phyloP scores from a whole-genome alignment of 192 early-diverging fungal species.

The Gaertneriomyces sp. region DNA sequence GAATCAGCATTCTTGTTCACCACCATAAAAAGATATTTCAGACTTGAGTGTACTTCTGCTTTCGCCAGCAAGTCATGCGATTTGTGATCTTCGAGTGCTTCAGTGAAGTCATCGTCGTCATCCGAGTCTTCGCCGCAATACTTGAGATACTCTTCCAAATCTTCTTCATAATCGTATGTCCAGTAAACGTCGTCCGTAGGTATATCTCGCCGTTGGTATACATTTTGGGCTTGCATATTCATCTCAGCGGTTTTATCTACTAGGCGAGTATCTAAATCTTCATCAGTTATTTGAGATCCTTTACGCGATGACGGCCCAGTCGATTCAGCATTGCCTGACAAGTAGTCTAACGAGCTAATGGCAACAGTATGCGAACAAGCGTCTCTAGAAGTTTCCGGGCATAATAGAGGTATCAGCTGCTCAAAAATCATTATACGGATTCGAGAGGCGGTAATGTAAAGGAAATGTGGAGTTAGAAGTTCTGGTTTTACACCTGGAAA shows the following conservation, averaged over 20 bases:
- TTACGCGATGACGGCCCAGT: constrained; percentile 14
- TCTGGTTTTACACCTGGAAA: not conserved
- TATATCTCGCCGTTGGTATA: constrained; percentile 20
- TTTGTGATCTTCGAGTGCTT: not conserved
- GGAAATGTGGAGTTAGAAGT: constrained; percentile 4
- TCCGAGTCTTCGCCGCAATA: not conserved
- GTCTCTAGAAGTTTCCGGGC: constrained; percentile 20
- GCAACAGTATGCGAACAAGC: too few relatives aligned
- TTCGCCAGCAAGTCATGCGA: not conserved
- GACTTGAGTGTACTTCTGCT: not conserved
- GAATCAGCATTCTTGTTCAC: constrained; percentile 68
- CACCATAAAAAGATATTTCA: constrained; percentile 67
- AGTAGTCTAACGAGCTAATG: constrained; percentile 31
- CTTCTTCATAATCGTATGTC: constrained; percentile 62
- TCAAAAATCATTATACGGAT: constrained; percentile 74
- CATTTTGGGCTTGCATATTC: not conserved
- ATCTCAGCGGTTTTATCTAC: not conserved
- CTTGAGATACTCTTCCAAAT: constrained; percentile 48
- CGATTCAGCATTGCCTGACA: constrained; percentile 27
- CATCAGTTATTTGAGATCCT: not conserved
- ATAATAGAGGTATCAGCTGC: constrained; percentile 62
- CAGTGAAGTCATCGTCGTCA: not conserved
- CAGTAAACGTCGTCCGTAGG: constrained; percentile 65
- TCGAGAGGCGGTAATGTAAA: constrained; percentile 56
- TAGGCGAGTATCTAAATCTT: not conserved